phyloP scores from a whole-genome alignment of 495 filamentous ascomycete species.

The Talaromyces liani region DNA sequence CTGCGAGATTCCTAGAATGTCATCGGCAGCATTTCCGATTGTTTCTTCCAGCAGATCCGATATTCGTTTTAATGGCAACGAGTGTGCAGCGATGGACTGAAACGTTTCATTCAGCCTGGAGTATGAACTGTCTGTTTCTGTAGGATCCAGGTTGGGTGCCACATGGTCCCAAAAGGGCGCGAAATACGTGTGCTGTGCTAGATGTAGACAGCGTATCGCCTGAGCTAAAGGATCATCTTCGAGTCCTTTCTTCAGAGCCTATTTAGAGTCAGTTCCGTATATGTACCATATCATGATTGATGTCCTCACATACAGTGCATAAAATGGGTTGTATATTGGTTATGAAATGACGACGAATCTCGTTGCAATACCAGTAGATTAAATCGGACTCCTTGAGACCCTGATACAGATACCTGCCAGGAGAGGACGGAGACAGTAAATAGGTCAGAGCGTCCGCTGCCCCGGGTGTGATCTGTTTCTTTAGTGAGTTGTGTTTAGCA shows the following conservation, averaged over 20 bases:
- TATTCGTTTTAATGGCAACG: constrained; percentile 45
- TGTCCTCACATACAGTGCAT: constrained; percentile 23
- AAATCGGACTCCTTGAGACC: constrained; percentile 23
- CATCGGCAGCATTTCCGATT: constrained; percentile 42
- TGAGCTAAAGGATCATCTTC: constrained; percentile 26
- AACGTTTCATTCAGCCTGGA: constrained; percentile 51
- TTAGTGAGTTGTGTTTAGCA: background rate
- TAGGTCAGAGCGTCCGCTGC: constrained; percentile 31
- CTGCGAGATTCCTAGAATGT: constrained; percentile 48
- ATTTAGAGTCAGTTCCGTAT: background rate
- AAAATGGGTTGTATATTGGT: constrained; percentile 32
- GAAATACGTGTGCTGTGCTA: constrained; percentile 40
- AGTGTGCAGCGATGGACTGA: constrained; percentile 59
- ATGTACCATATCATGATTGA: background rate
- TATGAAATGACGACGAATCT: constrained; percentile 45
- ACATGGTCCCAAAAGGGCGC: constrained; percentile 36
- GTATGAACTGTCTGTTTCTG: constrained; percentile 29
- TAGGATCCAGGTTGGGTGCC: constrained; percentile 19
- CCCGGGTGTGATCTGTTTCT: constrained; percentile 18
- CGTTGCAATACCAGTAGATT: constrained; percentile 45
- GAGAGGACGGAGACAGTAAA: constrained; percentile 24
- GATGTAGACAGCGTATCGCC: constrained; percentile 34
- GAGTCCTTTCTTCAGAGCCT: constrained; percentile 9
- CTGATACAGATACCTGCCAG: constrained; percentile 10
- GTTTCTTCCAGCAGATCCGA: constrained; percentile 45